Base-by-base conservation (phyloP, 176 grass and related monocot genomes). In the Ananas comosus region DNA sequence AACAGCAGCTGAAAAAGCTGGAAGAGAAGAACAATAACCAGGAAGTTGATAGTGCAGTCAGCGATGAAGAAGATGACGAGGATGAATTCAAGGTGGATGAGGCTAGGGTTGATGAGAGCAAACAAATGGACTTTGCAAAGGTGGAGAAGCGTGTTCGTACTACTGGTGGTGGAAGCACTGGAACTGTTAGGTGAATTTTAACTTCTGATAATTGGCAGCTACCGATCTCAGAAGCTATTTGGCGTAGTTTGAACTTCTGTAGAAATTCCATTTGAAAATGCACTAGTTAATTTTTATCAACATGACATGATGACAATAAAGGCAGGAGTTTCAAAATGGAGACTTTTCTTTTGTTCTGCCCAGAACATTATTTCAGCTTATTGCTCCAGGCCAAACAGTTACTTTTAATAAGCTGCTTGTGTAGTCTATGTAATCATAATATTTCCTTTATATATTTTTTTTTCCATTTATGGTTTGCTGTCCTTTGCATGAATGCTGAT, bases 61-160 rank as follows among this genome's bases (percentile, higher is more conserved):
- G 81, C 51, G 89, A 96, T 33, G 92, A 93, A 10, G 75, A 28
- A 14, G 93, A 91, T 72, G 89, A 88, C 51, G 84, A 93, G 70
- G 89, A 97, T 81, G 84, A 75, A 49, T 64, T 90, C 12, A 92
- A 85, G 75, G 83, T 97, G 68, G 94, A 97, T 73, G 94, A 97
- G 76, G 94, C 94, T 51, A 97, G 92, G 81, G 94, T 97, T 53
- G 94, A 93, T 53, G 94, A 97, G 82, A 92, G 89, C 66, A 83
- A 84, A 16, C 94, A 97, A 51, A 97, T 93, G 94, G 94, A 97
- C 57, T 97, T 97, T 52, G 89, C 94, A 25, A 97, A 97, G 80
- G 94, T 97, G 48, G 89, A 93, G 85, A 97, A 97, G 61, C 82
- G 89, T 83, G 94, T 97, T 22, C 83, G 89, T 65, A 97, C 94